A percentile compares a stretch with the other conserved stretches of the same genome.
Conservation (phyloP, 2,329 filamentous ascomycete genomes). For the Boeremia exigua region DNA sequence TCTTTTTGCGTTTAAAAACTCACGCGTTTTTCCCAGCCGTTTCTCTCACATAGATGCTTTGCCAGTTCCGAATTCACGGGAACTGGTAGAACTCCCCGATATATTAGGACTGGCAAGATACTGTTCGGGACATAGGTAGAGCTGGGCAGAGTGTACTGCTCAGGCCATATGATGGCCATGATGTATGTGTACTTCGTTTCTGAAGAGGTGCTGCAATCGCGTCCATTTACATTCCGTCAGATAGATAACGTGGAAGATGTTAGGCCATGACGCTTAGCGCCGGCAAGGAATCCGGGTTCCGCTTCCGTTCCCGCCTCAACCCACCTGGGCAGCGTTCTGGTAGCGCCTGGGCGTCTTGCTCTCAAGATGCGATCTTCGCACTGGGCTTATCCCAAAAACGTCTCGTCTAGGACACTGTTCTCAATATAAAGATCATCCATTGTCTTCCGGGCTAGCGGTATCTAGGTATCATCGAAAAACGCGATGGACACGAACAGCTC, state of each 20-base stretch:
- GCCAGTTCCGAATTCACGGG: background rate
- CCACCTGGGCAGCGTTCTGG: too few species aligned
- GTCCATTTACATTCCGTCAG: too few species aligned
- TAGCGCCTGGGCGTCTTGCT: background rate
- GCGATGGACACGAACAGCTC: conserved; percentile 3
- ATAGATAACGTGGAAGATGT: too few species aligned
- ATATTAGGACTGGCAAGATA: conserved; percentile 44
- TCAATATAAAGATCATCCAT: too few species aligned
- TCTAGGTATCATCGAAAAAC: background rate
- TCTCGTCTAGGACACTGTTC: too few species aligned
- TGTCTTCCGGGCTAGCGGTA: background rate
- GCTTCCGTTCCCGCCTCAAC: conserved; percentile 6
- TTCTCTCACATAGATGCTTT: background rate
- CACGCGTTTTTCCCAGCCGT: background rate
- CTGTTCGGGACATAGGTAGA: conserved; percentile 37
- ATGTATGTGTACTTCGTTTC: background rate
- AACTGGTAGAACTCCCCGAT: conserved; percentile 24
- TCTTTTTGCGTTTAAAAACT: background rate
- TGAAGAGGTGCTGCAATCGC: background rate
- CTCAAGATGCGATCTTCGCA: background rate
- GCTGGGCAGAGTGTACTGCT: conserved; percentile 9
- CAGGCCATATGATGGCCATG: conserved; percentile 7
- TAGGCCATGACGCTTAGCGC: background rate
- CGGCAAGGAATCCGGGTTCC: background rate
- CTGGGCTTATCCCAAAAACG: too few species aligned